These are phyloP conservation scores for Cupressus sempervirens DNA, from an alignment of 75 land plant genomes.

Conservation along the genomic window DNA sequence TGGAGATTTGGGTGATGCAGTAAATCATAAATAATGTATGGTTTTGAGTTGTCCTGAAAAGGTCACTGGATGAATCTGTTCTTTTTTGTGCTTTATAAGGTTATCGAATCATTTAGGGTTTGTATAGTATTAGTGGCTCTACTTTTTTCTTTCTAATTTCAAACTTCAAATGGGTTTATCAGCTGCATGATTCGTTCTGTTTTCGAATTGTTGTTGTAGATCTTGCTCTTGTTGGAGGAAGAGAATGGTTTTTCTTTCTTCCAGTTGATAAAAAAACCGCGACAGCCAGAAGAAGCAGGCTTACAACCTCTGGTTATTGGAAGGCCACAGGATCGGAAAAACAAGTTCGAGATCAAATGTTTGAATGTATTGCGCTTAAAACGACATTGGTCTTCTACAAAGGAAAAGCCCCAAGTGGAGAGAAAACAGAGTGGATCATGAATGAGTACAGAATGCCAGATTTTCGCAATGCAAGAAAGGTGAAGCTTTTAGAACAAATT, in stretches of 20 bases:
- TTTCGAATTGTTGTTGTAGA: background rate
- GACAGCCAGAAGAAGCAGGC: conserved; percentile 25
- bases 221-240: background rate
- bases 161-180: too few species aligned
- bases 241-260: background rate
- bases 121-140: too few species aligned
- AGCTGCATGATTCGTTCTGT: background rate
- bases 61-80: too few species aligned
- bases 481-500: too few species aligned
- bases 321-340: conserved; percentile 64
- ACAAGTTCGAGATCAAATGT: conserved; percentile 19
- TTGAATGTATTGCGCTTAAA: conserved; percentile 39
- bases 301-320: conserved; percentile 55
- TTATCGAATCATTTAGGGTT: too few species aligned
- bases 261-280: background rate
- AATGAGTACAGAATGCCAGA: conserved; percentile 66
- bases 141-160: too few species aligned
- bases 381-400: conserved; percentile 59
- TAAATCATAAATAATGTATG: too few species aligned
- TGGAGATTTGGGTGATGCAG: background rate
- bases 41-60: too few species aligned
- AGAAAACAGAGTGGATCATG: conserved; percentile 68
- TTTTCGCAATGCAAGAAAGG: conserved; percentile 20
- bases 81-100: too few species aligned
- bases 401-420: conserved; percentile 46